These are phyloP conservation scores for Mortierella alpina DNA, from an alignment of 192 early-diverging fungal species.

Conservation along the genomic window DNA sequence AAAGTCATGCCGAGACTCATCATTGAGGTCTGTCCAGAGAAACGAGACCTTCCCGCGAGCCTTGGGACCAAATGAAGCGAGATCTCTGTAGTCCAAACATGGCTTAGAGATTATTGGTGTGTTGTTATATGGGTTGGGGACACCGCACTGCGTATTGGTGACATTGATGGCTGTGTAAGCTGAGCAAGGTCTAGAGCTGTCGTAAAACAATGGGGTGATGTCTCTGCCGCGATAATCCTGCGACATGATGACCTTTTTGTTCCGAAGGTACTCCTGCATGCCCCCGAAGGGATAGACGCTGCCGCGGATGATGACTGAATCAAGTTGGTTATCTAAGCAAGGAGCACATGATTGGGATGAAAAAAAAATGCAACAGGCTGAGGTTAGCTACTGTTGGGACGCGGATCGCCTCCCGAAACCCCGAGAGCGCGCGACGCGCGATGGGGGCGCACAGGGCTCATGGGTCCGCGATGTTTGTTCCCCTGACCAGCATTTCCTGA, in stretches of 20 bases:
- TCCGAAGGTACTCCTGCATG: conserved; percentile 13
- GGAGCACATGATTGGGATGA: background rate
- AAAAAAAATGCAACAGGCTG: no score
- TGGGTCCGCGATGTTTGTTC: background rate
- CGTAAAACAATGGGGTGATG: conserved; percentile 33
- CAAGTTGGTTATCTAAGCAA: conserved; percentile 21
- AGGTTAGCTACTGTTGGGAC: no score
- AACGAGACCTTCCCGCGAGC: conserved; percentile 24
- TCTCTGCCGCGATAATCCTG: conserved; percentile 23
- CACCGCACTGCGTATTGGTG: conserved; percentile 8
- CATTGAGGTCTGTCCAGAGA: conserved; percentile 35
- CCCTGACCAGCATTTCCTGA: conserved; percentile 4
- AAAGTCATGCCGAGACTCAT: conserved; percentile 7
- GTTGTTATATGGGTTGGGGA: conserved; percentile 30
- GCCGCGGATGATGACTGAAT: conserved; percentile 32
- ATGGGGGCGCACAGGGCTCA: no score
- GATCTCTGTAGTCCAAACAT: conserved; percentile 9
- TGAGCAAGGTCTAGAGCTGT: conserved; percentile 20
- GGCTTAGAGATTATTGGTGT: conserved; percentile 30
- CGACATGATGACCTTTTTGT: conserved; percentile 14
- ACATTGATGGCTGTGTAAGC: conserved; percentile 14
- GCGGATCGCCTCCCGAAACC: no score
- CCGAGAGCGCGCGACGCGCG: no score
- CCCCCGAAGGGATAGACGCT: conserved; percentile 11
- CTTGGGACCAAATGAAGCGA: background rate